phyloP scores from a whole-genome alignment of 768 basidiomycete genomes.

The Omphalotus guepiniiformis region DNA sequence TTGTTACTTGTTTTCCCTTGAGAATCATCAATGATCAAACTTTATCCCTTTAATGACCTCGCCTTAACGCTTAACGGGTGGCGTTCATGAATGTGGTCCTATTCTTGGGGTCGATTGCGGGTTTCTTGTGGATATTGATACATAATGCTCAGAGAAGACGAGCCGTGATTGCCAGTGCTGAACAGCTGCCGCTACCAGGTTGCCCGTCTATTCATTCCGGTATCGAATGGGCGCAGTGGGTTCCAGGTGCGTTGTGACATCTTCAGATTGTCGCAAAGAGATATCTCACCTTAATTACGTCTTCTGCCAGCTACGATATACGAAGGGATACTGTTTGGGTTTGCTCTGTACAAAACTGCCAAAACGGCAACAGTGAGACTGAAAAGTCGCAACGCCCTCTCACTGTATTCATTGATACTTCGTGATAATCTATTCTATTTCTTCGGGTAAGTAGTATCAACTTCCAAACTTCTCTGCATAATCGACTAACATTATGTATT shows the following conservation, averaged over 20 bases:
- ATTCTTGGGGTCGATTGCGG: conserved; percentile 37
- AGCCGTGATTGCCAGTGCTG: conserved; percentile 30
- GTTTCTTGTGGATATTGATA: conserved; percentile 38
- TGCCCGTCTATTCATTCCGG: conserved; percentile 38
- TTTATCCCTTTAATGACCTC: too few species aligned
- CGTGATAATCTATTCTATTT: conserved; percentile 44
- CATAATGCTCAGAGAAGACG: conserved; percentile 32
- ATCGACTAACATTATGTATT: too few species aligned
- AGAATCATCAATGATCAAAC: not conserved
- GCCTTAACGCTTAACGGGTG: conserved; percentile 23
- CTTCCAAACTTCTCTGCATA: not conserved
- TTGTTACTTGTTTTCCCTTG: not conserved
- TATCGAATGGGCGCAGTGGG: conserved; percentile 42
- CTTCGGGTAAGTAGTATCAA: conserved; percentile 27
- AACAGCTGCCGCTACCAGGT: conserved; percentile 35
- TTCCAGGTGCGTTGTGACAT: conserved; percentile 29
- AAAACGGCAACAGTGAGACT: conserved; percentile 20
- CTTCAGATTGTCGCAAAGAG: too few species aligned
- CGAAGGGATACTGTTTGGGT: conserved; percentile 29
- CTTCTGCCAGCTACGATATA: conserved; percentile 30
- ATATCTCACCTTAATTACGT: not conserved
- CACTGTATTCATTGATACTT: conserved; percentile 32
- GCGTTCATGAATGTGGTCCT: conserved; percentile 34
- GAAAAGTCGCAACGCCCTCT: conserved; percentile 20
- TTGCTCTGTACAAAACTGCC: conserved; percentile 32